Percentiles rank a stretch among this genome's conserved stretches.
Evolutionary conservation across 2,329 filamentous ascomycete genomes (phyloP).

Genomic region (Periconia digitata): DNA sequence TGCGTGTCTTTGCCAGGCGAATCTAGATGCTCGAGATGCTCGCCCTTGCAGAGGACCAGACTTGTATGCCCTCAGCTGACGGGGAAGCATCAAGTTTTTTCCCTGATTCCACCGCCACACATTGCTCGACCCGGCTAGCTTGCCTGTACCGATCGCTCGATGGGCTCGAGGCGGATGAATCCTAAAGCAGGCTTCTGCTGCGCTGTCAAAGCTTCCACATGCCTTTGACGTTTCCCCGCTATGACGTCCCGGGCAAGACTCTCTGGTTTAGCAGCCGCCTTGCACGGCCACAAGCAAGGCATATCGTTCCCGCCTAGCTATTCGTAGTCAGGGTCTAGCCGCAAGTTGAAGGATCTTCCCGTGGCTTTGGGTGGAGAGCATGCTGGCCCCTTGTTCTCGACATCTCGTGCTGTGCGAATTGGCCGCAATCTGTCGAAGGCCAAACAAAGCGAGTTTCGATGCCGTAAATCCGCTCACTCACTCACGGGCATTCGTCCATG

Average conservation of each 20-base stretch:
- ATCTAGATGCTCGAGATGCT: too few relatives aligned
- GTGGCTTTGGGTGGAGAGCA: conserved; percentile 1
- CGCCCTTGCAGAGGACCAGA: background rate
- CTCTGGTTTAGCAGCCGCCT: background rate
- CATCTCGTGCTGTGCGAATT: background rate
- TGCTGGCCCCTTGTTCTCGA: conserved; percentile 7
- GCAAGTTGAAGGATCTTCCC: conserved; percentile 6
- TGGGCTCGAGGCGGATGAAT: conserved; percentile 6
- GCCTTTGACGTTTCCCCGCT: conserved; percentile 22
- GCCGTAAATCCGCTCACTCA: background rate
- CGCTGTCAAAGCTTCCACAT: conserved; percentile 24
- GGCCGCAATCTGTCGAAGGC: conserved; percentile 6
- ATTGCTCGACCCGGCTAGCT: conserved; percentile 4
- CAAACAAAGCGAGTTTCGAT: conserved; percentile 6
- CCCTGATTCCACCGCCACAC: conserved; percentile 15
- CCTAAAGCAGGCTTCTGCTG: conserved; percentile 12
- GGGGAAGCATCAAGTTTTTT: conserved; percentile 3
- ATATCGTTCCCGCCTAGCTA: background rate
- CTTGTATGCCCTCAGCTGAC: background rate
- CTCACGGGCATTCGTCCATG: background rate
- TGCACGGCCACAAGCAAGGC: conserved; percentile 9
- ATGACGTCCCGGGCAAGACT: conserved; percentile 28
- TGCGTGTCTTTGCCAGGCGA: too few relatives aligned
- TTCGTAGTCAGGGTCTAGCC: conserved; percentile 9
- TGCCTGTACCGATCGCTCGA: background rate